phyloP scores from a whole-genome alignment of 306 rosid genomes.

The Hippophae rhamnoides region DNA sequence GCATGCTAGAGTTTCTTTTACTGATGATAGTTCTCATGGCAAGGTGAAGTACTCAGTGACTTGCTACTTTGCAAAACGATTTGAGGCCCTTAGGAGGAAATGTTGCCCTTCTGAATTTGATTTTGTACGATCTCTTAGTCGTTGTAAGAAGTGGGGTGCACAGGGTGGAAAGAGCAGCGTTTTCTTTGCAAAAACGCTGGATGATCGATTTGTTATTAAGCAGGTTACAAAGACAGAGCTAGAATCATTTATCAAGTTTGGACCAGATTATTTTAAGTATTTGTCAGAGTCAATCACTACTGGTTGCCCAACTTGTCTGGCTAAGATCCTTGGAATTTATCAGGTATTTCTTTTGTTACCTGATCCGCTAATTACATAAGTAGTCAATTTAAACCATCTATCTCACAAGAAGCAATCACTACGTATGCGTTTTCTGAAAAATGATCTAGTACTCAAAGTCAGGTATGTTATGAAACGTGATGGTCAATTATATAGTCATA shows the following conservation, averaged over 20 bases:
- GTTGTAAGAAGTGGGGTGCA: slow-evolving; percentile 84
- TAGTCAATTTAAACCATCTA: slow-evolving; percentile 1
- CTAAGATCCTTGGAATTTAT: slow-evolving; percentile 83
- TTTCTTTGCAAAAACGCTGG: slow-evolving; percentile 83
- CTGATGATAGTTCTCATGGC: slow-evolving; percentile 57
- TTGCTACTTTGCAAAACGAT: slow-evolving; percentile 62
- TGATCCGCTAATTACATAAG: neutral
- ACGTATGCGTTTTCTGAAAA: neutral
- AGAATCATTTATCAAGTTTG: slow-evolving; percentile 76
- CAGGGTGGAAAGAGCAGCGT: slow-evolving; percentile 92
- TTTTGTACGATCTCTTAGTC: slow-evolving; percentile 75
- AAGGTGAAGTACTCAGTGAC: slow-evolving; percentile 72
- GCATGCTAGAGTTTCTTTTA: slow-evolving; percentile 65
- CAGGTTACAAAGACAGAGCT: slow-evolving; percentile 83
- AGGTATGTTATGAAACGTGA: no score
- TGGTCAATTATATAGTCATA: no score
- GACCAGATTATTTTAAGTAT: slow-evolving; percentile 66
- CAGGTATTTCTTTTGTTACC: slow-evolving; percentile 45
- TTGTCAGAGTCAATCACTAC: slow-evolving; percentile 51
- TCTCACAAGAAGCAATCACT: neutral
- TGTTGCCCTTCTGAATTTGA: slow-evolving; percentile 78
- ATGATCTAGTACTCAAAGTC: no score
- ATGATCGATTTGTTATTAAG: slow-evolving; percentile 71
- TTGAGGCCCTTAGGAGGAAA: slow-evolving; percentile 64
- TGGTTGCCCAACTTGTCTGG: slow-evolving; percentile 71